phyloP scores from a whole-genome alignment of 2,329 filamentous ascomycete genomes.

The Atkinsonella hypoxylon region DNA sequence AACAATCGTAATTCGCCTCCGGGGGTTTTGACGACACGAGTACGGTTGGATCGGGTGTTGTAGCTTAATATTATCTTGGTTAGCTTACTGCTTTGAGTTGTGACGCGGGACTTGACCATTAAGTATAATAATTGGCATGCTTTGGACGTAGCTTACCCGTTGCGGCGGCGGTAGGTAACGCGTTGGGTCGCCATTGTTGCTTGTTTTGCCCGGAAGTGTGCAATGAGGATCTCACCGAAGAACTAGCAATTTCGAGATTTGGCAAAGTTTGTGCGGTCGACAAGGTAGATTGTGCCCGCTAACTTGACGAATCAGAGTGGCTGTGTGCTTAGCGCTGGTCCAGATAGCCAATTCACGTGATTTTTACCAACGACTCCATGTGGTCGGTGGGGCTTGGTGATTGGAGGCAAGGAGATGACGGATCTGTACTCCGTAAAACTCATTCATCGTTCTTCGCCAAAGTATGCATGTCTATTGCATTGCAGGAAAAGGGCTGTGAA shows the following conservation, averaged over 20 bases:
- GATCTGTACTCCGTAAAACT: too few relatives aligned
- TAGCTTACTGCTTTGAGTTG: background rate
- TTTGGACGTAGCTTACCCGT: constrained; percentile 50
- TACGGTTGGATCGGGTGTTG: constrained; percentile 97
- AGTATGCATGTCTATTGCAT: too few relatives aligned
- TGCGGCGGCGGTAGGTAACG: constrained; percentile 64
- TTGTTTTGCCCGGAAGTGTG: constrained; percentile 26
- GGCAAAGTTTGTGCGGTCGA: constrained; percentile 31
- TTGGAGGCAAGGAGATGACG: too few relatives aligned
- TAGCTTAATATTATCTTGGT: constrained; percentile 46
- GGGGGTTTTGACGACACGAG: constrained; percentile 90
- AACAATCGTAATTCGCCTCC: constrained; percentile 92
- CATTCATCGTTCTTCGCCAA: too few relatives aligned
- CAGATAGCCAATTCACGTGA: background rate
- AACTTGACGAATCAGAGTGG: constrained; percentile 24
- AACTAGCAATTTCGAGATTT: constrained; percentile 30
- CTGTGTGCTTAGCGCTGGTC: background rate
- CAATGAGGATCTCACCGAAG: constrained; percentile 24
- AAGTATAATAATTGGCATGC: background rate
- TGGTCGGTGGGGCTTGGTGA: background rate
- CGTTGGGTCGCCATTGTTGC: constrained; percentile 47
- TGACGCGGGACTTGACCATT: background rate
- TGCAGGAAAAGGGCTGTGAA: too few relatives aligned
- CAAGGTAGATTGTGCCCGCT: constrained; percentile 25
- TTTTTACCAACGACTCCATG: background rate